A percentile compares a stretch with the other conserved stretches of the same genome.
phyloP scores from a whole-genome alignment of 2,329 filamentous ascomycete genomes.

The Xylariaceae sp. region DNA sequence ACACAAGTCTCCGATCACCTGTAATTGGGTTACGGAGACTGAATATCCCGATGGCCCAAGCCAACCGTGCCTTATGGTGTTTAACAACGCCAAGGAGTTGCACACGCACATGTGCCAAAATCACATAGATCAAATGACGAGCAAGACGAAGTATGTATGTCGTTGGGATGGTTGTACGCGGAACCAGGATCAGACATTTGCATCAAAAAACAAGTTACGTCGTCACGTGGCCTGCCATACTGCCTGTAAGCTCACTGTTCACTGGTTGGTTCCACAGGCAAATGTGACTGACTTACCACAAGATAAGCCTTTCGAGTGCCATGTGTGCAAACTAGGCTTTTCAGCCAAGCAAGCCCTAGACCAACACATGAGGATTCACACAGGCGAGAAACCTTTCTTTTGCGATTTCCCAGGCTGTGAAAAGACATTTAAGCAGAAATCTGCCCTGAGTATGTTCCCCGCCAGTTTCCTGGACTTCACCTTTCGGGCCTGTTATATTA shows the following conservation, averaged over 20 bases:
- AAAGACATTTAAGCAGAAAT: slow-evolving; percentile 63
- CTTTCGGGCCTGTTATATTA: no score
- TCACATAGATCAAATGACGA: slow-evolving; percentile 19
- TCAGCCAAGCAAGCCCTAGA: slow-evolving; percentile 65
- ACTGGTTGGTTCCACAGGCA: not conserved
- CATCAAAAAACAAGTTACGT: slow-evolving; percentile 27
- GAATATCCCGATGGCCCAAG: slow-evolving; percentile 4
- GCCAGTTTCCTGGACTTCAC: slow-evolving; percentile 18
- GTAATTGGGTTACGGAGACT: slow-evolving; percentile 20
- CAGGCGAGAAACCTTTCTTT: slow-evolving; percentile 58
- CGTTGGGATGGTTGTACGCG: slow-evolving; percentile 27
- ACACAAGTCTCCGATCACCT: slow-evolving; percentile 9
- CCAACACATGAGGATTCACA: slow-evolving; percentile 64
- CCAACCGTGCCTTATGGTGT: slow-evolving; percentile 20
- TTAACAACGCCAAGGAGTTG: slow-evolving; percentile 17
- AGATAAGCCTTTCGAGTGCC: slow-evolving; percentile 58
- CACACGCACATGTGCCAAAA: slow-evolving; percentile 23
- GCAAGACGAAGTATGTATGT: slow-evolving; percentile 26
- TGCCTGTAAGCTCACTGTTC: slow-evolving; percentile 12
- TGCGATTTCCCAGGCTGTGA: slow-evolving; percentile 48
- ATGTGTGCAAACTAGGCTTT: slow-evolving; percentile 51
- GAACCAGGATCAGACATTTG: slow-evolving; percentile 20
- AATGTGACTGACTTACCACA: slow-evolving; percentile 13
- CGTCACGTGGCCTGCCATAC: slow-evolving; percentile 32
- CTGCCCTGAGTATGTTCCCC: slow-evolving; percentile 53